Evolutionary conservation across 2,329 filamentous ascomycete species (phyloP), one percentile per base, ranked within the genome.

Genomic region (Fusarium sp.): DNA sequence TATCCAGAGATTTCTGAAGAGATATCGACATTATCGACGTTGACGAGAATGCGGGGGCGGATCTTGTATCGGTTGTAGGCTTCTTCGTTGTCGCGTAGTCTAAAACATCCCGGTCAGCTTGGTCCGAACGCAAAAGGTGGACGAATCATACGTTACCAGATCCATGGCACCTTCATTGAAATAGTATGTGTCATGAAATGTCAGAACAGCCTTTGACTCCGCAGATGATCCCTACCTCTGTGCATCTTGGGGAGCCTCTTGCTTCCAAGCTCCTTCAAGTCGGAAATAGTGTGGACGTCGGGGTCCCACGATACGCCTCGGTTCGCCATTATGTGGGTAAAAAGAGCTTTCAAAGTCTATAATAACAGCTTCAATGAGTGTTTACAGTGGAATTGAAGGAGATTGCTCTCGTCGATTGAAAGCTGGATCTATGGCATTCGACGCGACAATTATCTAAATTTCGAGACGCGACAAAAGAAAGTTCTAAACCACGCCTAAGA

Each of bases 91-190:
- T 88, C 87, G 22, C 76, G 74, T n/a, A 88, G 58, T 14, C 85
- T 87, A 54, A 84, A 76, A 10, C 15, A 22, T 17, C 21, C 10
- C 19, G 49, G 45, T 34, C 7, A 55, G 33, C 36, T 38, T 44
- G 21, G 53, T 14, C n/a, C 5, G 17, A 26, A 17, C 22, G 24
- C 24, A 14, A 9, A 38, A 11, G 34, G 13, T 15, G 8, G 10
- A 36, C 13, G 21, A 50, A 44, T 62, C 63, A 14, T 61, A 72
- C 71, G 69, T 73, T 10, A 73, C 56, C 19, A 73, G 77, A 65
- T 87, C 85, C 77, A 87, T 87, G 7, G 85, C 84, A 7, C 86
- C 86, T 62, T 84, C 85, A 71, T 88, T 88, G 74, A 84, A 88
- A 76, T 87, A 88, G 51, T 87, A 86, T 72, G 26, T 50, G 40